phyloP scores from a whole-genome alignment of 2,329 filamentous ascomycete species.

The Sclerotinia trifoliorum region DNA sequence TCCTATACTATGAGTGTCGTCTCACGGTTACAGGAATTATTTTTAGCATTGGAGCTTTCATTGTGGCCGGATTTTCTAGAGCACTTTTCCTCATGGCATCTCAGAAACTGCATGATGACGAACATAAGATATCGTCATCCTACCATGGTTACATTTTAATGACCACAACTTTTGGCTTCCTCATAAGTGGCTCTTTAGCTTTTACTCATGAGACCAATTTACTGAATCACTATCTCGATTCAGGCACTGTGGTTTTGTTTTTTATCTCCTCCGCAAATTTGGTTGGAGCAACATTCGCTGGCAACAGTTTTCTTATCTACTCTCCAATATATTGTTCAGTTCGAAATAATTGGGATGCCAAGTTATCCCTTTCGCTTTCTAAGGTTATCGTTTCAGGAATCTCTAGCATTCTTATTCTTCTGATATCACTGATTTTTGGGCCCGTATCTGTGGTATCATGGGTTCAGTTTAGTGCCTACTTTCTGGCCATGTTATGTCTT shows the following conservation, averaged over 20 bases:
- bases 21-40: conserved; percentile 36
- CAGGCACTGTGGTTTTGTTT: neutral
- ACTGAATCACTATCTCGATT: neutral
- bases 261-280: conserved; percentile 17
- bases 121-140: neutral
- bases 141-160: conserved; percentile 31
- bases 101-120: neutral
- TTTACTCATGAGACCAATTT: conserved; percentile 3
- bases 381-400: conserved; percentile 25
- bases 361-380: conserved; percentile 13
- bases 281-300: conserved; percentile 27
- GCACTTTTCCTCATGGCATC: conserved; percentile 27
- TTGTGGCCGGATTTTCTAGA: conserved; percentile 30
- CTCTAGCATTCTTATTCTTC: conserved; percentile 26
- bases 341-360: conserved; percentile 22
- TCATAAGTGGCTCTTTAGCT: conserved; percentile 26
- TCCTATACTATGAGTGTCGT: conserved; percentile 35
- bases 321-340: conserved; percentile 30
- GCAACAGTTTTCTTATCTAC: conserved; percentile 29
- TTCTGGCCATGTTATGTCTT: conserved; percentile 4
- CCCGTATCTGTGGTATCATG: conserved; percentile 29
- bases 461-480: conserved; percentile 29
- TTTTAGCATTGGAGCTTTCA: conserved; percentile 27
- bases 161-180: conserved; percentile 31
- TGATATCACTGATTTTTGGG: conserved; percentile 25